Conservation (phyloP, 129 eudicot genomes). For the Saussurea involucrata region DNA sequence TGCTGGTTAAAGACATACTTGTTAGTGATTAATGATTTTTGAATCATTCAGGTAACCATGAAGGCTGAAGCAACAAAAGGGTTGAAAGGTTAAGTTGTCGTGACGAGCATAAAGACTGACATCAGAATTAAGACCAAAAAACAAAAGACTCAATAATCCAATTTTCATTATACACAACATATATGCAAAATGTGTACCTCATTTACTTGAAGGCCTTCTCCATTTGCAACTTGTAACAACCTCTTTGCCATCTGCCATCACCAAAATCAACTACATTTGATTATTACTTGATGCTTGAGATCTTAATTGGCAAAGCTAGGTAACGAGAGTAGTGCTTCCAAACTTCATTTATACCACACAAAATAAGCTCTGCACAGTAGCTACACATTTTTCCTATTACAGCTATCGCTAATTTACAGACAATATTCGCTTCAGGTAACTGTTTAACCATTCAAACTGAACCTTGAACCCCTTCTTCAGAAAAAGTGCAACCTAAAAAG, state of each 20-base stretch:
- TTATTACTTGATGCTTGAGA: not conserved
- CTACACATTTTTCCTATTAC: not conserved
- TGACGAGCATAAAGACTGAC: not conserved
- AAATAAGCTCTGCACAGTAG: not conserved
- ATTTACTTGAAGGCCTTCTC: constrained; percentile 81
- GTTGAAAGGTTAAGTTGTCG: not conserved
- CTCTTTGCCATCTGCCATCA: constrained; percentile 81
- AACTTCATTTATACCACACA: not conserved
- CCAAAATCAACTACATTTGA: constrained; percentile 7
- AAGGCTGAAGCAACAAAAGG: constrained; percentile 1
- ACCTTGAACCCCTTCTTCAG: not conserved
- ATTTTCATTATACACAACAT: constrained; percentile 5
- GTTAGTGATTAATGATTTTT: not conserved
- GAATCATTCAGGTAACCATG: not conserved
- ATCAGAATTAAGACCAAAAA: not conserved
- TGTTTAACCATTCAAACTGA: not conserved
- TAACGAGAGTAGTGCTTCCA: not conserved
- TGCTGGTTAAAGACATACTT: not conserved
- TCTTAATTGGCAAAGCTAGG: not conserved
- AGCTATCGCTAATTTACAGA: not conserved
- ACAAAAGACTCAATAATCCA: not conserved
- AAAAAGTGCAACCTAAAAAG: not conserved
- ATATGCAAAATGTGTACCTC: constrained; percentile 49
- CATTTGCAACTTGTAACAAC: constrained; percentile 58
- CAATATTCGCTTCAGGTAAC: not conserved